Percentiles rank a stretch among this genome's conserved stretches.
Evolutionary conservation across 2,329 filamentous ascomycete genomes (phyloP).

Genomic region (Neopestalotiopsis sp.): DNA sequence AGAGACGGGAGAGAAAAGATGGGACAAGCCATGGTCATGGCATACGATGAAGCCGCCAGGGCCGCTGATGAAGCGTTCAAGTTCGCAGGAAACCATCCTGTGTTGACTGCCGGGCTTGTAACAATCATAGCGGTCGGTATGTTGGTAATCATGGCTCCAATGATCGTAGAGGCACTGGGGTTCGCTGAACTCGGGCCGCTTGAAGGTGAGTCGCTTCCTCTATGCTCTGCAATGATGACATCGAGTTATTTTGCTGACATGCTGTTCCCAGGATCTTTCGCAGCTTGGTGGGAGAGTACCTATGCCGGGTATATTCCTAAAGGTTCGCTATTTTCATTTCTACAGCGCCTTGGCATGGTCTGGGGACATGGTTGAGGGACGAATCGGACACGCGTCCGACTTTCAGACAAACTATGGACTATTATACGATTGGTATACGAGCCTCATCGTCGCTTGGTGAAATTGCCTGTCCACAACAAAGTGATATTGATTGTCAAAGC

Average conservation of each 20-base stretch:
- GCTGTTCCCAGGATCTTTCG: slow-evolving; percentile 37
- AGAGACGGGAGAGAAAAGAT: slow-evolving; percentile 29
- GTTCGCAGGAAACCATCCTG: slow-evolving; percentile 36
- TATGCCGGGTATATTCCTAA: slow-evolving; percentile 45
- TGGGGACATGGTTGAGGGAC: slow-evolving; percentile 18
- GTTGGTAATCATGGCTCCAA: slow-evolving; percentile 32
- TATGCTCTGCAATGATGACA: neutral
- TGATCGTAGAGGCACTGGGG: slow-evolving; percentile 35
- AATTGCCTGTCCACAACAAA: too few species aligned
- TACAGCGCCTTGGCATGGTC: slow-evolving; percentile 48
- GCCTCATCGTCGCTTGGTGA: too few species aligned
- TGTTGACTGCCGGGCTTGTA: slow-evolving; percentile 25
- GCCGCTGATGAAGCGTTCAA: slow-evolving; percentile 27
- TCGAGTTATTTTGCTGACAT: neutral
- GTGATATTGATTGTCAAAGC: too few species aligned
- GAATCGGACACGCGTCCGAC: too few species aligned
- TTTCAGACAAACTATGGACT: too few species aligned
- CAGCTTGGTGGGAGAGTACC: slow-evolving; percentile 42
- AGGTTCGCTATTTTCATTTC: slow-evolving; percentile 45
- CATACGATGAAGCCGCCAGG: slow-evolving; percentile 30
- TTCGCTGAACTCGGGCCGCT: slow-evolving; percentile 36
- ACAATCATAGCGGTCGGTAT: slow-evolving; percentile 37
- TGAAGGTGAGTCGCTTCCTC: slow-evolving; percentile 29
- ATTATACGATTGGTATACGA: too few species aligned
- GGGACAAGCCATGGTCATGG: slow-evolving; percentile 28